Conservation (phyloP, 2,329 filamentous ascomycete species). For the Apiospora pterosperma region DNA sequence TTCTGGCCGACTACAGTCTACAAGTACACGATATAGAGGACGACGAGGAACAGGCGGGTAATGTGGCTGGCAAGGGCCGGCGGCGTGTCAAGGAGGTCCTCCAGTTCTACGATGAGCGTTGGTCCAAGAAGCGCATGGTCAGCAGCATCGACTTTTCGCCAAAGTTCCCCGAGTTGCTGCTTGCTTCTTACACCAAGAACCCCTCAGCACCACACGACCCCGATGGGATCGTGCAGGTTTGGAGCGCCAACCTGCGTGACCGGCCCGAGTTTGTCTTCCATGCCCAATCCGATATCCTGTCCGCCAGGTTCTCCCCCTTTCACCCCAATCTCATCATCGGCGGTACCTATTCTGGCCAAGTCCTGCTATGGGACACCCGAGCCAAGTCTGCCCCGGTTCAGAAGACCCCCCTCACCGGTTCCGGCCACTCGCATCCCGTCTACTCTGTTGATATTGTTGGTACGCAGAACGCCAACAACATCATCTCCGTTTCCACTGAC, state of each 20-base stretch:
- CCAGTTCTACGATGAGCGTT: slow-evolving; percentile 92
- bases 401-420: slow-evolving; percentile 92
- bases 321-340: slow-evolving; percentile 95
- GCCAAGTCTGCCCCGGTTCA: slow-evolving; percentile 86
- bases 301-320: slow-evolving; percentile 97
- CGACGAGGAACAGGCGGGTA: slow-evolving; percentile 74
- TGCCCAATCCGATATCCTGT: slow-evolving; percentile 90
- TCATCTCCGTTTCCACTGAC: slow-evolving; percentile 94
- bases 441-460: slow-evolving; percentile 95
- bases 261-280: slow-evolving; percentile 96
- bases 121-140: slow-evolving; percentile 97
- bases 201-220: slow-evolving; percentile 91
- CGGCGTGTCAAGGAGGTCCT: slow-evolving; percentile 80
- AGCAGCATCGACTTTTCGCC: slow-evolving; percentile 93
- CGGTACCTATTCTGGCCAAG: slow-evolving; percentile 93
- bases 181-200: slow-evolving; percentile 97
- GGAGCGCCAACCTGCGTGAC: slow-evolving; percentile 94
- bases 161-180: slow-evolving; percentile 88
- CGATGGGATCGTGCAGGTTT: slow-evolving; percentile 89
- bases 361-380: slow-evolving; percentile 94
- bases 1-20: slow-evolving; percentile 89
- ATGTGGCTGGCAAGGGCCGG: slow-evolving; percentile 66
- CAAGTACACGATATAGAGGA: slow-evolving; percentile 74
- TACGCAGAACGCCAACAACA: slow-evolving; percentile 98
- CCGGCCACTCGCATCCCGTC: slow-evolving; percentile 92